Evolutionary conservation across 2,329 filamentous ascomycete genomes (phyloP).

Genomic region (Colletotrichum zoysiae): DNA sequence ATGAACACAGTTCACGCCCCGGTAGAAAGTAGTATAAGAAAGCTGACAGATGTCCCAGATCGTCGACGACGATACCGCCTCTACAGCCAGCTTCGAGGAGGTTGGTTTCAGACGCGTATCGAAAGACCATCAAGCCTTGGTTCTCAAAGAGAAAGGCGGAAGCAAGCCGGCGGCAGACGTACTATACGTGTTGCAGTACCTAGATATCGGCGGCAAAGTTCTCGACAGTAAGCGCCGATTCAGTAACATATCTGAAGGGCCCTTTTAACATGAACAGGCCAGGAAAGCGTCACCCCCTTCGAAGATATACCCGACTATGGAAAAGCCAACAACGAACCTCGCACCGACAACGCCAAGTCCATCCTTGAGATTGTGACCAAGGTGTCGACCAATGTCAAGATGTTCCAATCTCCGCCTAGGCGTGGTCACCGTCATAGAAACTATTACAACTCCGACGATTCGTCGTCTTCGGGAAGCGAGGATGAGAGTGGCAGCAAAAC

Average conservation of each 20-base stretch:
- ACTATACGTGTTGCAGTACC: constrained; percentile 57
- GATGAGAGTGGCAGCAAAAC: constrained; percentile 46
- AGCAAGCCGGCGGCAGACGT: constrained; percentile 53
- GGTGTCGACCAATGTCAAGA: constrained; percentile 46
- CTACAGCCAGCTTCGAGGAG: constrained; percentile 52
- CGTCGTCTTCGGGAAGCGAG: constrained; percentile 44
- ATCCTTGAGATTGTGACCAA: constrained; percentile 60
- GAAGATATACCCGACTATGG: constrained; percentile 49
- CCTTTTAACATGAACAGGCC: constrained; percentile 48
- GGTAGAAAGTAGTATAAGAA: neutral
- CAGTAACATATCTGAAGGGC: neutral
- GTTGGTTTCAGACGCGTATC: constrained; percentile 41
- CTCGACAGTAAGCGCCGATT: constrained; percentile 51
- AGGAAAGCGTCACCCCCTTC: constrained; percentile 55
- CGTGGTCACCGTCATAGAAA: constrained; percentile 12
- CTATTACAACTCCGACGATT: constrained; percentile 44
- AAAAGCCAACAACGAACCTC: constrained; percentile 43
- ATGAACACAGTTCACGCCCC: neutral
- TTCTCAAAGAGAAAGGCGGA: constrained; percentile 40
- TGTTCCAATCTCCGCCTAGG: constrained; percentile 29
- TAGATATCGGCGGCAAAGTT: constrained; percentile 49
- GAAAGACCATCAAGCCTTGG: constrained; percentile 39
- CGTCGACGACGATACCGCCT: constrained; percentile 46
- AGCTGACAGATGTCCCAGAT: constrained; percentile 19
- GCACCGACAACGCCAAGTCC: constrained; percentile 47